Evolutionary conservation across 805 yeast genomes (phyloP), one percentile per base, ranked within the genome.

Genomic region (Pichia exigua): DNA sequence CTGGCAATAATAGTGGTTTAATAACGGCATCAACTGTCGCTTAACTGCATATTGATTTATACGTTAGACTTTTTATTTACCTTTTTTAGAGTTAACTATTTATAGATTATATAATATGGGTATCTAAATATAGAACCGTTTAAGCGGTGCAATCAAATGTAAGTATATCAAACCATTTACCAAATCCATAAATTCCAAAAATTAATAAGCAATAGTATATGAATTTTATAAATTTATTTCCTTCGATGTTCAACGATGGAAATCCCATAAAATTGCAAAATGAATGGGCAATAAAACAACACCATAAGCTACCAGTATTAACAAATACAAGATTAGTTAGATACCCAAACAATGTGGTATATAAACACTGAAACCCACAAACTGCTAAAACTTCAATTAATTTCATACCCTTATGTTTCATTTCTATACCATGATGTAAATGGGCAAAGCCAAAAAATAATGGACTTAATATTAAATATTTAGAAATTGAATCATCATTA

Each of bases 401-500:
- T 7, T 59, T 43, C 1, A 64, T 56, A 0, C 54, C 39, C 3
- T 69, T 62, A 11, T 60, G 65, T 49, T 51, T 54, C 44, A 76
- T 57, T 50, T 78, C 82, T 55, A 71, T 71, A 2, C 79, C 89
- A 63, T 88, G 95, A 61, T 88, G 92, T 22, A 85, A 47, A 65
- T 88, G 96, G 0, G 95, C 94, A 26, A 84, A 59, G 1, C 91
- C 90, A 69, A 88, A 88, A 51, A 81, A 72, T 9, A 80, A 59
- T 1, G 95, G 94, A 1, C 87, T 75, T 28, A 66, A 61, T 18
- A 59, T 57, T 1, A 55, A 18, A 21, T 45, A 43, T n/a, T n/a
- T 30, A 13, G 40, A 12, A 7, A 46, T 21, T 2, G 48, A 47
- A 2, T 28, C 21, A 43, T 39, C 45, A 13, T 48, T 21, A 27